A percentile compares a stretch with the other conserved stretches of the same genome.
Conservation (phyloP, 805 yeast species). For the Starmerella etchellsii region DNA sequence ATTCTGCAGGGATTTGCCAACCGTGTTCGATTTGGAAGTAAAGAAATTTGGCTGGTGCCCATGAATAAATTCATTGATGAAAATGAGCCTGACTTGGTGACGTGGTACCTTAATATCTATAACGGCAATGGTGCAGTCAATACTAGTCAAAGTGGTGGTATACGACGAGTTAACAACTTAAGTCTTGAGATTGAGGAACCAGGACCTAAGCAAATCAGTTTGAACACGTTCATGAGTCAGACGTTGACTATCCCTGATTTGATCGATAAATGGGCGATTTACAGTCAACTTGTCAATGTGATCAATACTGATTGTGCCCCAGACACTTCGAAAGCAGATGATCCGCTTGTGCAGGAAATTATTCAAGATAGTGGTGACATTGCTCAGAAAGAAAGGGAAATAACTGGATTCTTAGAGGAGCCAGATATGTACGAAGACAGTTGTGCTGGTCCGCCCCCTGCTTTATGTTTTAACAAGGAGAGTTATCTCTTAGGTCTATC, state of each 20-base stretch:
- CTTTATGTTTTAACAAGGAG: conserved; percentile 13
- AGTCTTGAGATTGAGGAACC: conserved; percentile 8
- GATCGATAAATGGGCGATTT: conserved; percentile 26
- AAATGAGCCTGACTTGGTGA: conserved; percentile 45
- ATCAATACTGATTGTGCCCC: neutral
- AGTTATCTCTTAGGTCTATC: conserved; percentile 15
- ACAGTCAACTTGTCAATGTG: conserved; percentile 22
- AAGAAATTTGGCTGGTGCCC: conserved; percentile 65
- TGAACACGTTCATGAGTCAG: conserved; percentile 22
- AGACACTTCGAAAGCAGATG: conserved; percentile 3
- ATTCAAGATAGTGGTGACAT: conserved; percentile 13
- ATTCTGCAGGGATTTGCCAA: conserved; percentile 63
- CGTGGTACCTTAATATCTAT: conserved; percentile 61
- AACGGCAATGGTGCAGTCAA: neutral
- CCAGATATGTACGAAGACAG: conserved; percentile 19
- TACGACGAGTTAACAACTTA: neutral
- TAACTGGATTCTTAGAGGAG: conserved; percentile 20
- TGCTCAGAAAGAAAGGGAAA: conserved; percentile 2
- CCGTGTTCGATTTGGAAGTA: conserved; percentile 58
- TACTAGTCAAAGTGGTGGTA: neutral
- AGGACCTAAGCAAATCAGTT: conserved; percentile 19
- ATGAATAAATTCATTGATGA: conserved; percentile 57
- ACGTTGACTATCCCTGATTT: conserved; percentile 27
- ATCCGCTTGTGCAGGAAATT: conserved; percentile 9
- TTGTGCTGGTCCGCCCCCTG: neutral